phyloP scores from a whole-genome alignment of 306 rosid genomes.

The Glycine soja region DNA sequence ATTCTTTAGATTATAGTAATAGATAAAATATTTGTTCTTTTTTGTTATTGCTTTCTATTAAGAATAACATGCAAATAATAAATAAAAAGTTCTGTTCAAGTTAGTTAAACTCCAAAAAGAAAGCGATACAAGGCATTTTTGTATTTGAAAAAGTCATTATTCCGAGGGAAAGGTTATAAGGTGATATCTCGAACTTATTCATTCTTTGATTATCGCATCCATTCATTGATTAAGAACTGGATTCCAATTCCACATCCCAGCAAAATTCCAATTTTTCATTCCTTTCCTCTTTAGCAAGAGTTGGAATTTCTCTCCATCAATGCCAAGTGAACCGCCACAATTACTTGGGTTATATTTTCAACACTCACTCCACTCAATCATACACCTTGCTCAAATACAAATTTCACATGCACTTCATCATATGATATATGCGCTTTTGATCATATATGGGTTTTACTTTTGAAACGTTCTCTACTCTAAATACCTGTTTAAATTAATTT shows the following conservation, averaged over 20 bases:
- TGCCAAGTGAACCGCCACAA: neutral
- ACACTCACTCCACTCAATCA: neutral
- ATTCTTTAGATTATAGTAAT: no score
- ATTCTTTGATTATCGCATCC: neutral
- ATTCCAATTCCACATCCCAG: slow-evolving; percentile 1
- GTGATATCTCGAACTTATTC: neutral
- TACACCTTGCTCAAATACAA: neutral
- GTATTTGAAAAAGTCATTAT: neutral
- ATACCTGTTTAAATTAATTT: neutral
- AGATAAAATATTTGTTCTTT: no score
- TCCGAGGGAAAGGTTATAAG: neutral
- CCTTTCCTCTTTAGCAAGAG: neutral
- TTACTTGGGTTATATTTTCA: neutral
- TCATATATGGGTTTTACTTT: neutral
- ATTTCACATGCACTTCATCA: neutral
- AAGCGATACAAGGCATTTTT: neutral
- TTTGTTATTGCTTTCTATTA: no score
- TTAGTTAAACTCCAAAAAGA: neutral
- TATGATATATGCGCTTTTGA: no score
- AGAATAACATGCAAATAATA: no score
- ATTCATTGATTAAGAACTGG: slow-evolving; percentile 9
- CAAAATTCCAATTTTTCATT: neutral
- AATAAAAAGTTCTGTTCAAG: neutral
- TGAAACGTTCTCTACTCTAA: neutral
- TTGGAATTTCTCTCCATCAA: neutral